These are phyloP conservation scores for Fagus crenata DNA, from an alignment of 306 rosid species.

Conservation along the genomic window DNA sequence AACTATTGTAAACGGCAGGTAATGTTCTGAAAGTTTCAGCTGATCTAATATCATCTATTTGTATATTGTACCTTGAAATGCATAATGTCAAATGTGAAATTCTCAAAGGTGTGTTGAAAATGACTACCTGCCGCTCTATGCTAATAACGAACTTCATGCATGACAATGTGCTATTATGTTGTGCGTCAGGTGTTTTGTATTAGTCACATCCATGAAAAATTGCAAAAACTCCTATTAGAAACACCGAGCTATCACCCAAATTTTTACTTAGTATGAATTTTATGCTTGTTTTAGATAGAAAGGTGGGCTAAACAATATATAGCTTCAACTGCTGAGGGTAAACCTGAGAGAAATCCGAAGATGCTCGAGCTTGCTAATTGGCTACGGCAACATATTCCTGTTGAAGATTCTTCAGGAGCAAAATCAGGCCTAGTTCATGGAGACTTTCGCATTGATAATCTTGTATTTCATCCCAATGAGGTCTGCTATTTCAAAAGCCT, in stretches of 20 bases:
- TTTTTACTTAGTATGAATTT: conserved; percentile 11
- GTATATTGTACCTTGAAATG: neutral
- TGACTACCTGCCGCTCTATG: neutral
- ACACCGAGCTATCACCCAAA: neutral
- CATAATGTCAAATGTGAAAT: neutral
- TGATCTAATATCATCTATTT: neutral
- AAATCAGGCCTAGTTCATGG: conserved; percentile 90
- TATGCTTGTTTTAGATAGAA: conserved; percentile 61
- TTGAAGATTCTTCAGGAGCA: conserved; percentile 78
- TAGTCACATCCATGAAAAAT: neutral
- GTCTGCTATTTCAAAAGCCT: conserved; percentile 41
- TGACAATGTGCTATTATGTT: neutral
- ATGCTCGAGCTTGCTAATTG: conserved; percentile 81
- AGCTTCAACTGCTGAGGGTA: conserved; percentile 79
- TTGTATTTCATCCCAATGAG: conserved; percentile 87
- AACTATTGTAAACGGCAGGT: conserved; percentile 93
- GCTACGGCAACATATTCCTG: conserved; percentile 67
- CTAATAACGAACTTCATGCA: neutral
- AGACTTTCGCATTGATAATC: conserved; percentile 92
- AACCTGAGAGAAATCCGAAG: conserved; percentile 74
- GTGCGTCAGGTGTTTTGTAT: neutral
- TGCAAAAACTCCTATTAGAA: neutral
- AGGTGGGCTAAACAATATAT: conserved; percentile 91
- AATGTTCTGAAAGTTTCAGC: conserved; percentile 7
- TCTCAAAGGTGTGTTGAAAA: neutral